Evolutionary conservation across 139 green algal species (phyloP).

Genomic region (Chlamydomonas sp.): DNA sequence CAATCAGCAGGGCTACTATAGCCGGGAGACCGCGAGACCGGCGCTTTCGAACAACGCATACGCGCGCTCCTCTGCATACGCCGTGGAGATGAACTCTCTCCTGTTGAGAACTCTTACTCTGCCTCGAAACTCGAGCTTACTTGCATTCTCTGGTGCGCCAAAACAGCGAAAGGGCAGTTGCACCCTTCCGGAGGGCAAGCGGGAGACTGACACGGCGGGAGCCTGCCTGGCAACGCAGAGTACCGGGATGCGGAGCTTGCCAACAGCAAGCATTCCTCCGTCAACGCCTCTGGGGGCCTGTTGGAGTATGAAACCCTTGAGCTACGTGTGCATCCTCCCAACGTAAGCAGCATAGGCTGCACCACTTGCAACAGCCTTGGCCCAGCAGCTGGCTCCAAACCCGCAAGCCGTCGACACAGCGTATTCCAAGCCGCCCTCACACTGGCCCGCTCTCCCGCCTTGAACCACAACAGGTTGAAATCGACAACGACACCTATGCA

Average conservation of each 20-base stretch:
- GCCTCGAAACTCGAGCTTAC: background rate
- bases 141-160: too few species aligned
- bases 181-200: background rate
- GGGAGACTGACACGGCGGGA: background rate
- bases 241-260: conserved; percentile 53
- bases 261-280: conserved; percentile 37
- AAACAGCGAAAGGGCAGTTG: background rate
- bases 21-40: too few species aligned
- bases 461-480: conserved; percentile 24
- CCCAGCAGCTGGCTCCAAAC: background rate
- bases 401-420: background rate
- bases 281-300: conserved; percentile 63
- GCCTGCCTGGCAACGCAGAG: conserved; percentile 49
- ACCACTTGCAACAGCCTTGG: background rate
- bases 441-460: background rate
- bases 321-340: conserved; percentile 81
- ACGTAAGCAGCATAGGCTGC: conserved; percentile 50
- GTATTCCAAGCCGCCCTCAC: background rate
- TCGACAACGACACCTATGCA: conserved; percentile 83
- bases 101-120: background rate
- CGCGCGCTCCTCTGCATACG: too few species aligned
- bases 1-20: too few species aligned
- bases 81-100: background rate
- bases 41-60: too few species aligned
- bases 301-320: conserved; percentile 87